Evolutionary conservation across 768 basidiomycete species (phyloP).

Genomic region (Xerocomellus intermedius): DNA sequence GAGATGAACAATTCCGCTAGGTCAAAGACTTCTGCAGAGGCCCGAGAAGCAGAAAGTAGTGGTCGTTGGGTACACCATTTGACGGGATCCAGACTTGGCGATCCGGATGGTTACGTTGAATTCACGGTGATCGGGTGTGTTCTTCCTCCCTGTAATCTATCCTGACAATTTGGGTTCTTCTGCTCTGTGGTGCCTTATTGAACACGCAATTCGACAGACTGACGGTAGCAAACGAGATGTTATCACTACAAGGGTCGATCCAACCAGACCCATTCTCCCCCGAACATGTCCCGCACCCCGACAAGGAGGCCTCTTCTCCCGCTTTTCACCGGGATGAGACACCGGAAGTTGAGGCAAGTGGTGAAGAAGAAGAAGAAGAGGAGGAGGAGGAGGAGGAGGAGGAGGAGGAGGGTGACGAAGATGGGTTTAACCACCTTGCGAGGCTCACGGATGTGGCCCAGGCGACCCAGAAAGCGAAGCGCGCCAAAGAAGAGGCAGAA

Average conservation of each 20-base stretch:
- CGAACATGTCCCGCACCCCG: conserved; percentile 43
- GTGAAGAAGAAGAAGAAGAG: conserved; percentile 3
- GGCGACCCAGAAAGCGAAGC: conserved; percentile 22
- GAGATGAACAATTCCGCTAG: conserved; percentile 11
- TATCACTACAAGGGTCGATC: conserved; percentile 83
- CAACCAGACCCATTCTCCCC: conserved; percentile 74
- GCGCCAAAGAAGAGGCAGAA: conserved; percentile 28
- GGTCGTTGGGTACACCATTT: conserved; percentile 80
- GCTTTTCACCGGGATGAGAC: conserved; percentile 8
- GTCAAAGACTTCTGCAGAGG: conserved; percentile 10
- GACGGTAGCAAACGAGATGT: conserved; percentile 90
- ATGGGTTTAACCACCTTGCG: conserved; percentile 33
- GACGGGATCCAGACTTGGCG: conserved; percentile 71
- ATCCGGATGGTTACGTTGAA: conserved; percentile 60
- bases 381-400: conserved; percentile 1
- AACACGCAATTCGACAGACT: conserved; percentile 46
- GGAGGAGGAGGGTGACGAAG: conserved; percentile 29
- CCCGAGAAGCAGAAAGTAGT: conserved; percentile 42
- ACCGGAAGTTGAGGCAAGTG: conserved; percentile 18
- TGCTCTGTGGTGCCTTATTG: background rate
- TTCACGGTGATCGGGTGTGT: conserved; percentile 84
- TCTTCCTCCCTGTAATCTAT: background rate
- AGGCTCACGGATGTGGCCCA: conserved; percentile 30
- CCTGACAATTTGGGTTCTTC: background rate
- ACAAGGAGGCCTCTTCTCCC: conserved; percentile 6